These are phyloP conservation scores for Histomonas meleagridis DNA, from an alignment of 208 protist species.

Conservation along the genomic window DNA sequence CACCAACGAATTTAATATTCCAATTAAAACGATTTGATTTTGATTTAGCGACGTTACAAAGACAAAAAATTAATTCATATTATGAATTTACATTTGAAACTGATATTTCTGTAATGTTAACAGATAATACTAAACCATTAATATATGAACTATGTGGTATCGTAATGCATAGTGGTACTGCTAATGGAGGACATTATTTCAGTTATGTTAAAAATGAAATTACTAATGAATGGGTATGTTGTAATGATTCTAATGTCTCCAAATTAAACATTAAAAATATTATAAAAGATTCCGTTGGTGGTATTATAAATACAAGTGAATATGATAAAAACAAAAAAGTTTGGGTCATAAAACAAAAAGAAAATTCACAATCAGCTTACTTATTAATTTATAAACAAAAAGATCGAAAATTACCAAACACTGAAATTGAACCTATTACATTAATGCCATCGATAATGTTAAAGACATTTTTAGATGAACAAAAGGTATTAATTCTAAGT, in stretches of 20 bases:
- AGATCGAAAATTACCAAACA: not conserved
- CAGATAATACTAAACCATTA: not conserved
- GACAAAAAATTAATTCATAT: not conserved
- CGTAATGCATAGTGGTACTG: not conserved
- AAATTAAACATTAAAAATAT: not conserved
- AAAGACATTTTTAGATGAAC: not conserved
- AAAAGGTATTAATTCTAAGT: not conserved
- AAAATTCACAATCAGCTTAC: not conserved
- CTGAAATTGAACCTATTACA: not conserved
- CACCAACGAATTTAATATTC: not conserved
- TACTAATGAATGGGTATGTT: not conserved
- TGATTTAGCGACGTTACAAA: not conserved
- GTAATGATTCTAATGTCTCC: not conserved
- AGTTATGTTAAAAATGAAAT: not conserved
- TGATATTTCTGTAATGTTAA: not conserved
- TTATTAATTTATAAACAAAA: constrained; percentile 15
- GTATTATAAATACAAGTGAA: not conserved
- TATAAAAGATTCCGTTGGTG: not conserved
- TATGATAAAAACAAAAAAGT: not conserved
- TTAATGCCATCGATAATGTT: not conserved
- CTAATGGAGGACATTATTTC: constrained; percentile 25
- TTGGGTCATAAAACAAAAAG: not conserved
- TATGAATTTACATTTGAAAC: not conserved
- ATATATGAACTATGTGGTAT: not conserved
- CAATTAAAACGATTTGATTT: constrained; percentile 8